Conservation (phyloP, 352 stramenopile genomes). For the Globisporangium paroecandrum region DNA sequence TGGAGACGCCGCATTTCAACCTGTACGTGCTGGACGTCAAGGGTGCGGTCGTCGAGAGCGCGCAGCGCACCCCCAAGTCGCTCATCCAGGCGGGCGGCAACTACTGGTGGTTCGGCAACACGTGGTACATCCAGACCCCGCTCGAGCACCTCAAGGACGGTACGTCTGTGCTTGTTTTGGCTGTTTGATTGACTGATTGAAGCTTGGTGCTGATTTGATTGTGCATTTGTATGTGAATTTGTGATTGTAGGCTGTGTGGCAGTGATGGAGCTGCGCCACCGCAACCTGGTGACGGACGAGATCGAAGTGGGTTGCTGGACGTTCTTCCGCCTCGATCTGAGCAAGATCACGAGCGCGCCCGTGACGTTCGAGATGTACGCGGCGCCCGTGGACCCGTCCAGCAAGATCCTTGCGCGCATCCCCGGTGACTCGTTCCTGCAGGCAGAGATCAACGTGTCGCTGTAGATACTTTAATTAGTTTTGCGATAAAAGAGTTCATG, state of each 20-base stretch:
- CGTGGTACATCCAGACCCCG: conserved; percentile 82
- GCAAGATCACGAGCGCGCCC: conserved; percentile 82
- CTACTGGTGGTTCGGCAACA: conserved; percentile 90
- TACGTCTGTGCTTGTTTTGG: conserved; percentile 25
- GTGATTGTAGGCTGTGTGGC: conserved; percentile 65
- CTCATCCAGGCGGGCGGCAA: conserved; percentile 83
- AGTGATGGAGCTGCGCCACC: conserved; percentile 84
- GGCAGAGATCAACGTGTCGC: conserved; percentile 84
- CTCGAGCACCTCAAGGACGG: conserved; percentile 85
- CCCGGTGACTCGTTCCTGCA: conserved; percentile 87
- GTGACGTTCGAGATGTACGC: conserved; percentile 90
- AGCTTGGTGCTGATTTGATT: conserved; percentile 4
- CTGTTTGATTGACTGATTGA: not conserved
- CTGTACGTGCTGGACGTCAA: conserved; percentile 82
- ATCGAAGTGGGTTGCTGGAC: conserved; percentile 88
- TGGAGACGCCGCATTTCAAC: conserved; percentile 87
- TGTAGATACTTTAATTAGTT: conserved; percentile 35
- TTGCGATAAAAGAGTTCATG: not conserved
- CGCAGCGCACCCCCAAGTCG: conserved; percentile 80
- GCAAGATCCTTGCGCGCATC: conserved; percentile 82
- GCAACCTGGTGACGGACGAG: conserved; percentile 79
- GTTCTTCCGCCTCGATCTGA: conserved; percentile 86
- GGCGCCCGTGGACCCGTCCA: conserved; percentile 76
- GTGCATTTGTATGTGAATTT: not conserved
- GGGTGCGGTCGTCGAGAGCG: conserved; percentile 58